These are phyloP conservation scores for Zalaria obscura DNA, from an alignment of 2,329 filamentous ascomycete species.

Conservation along the genomic window DNA sequence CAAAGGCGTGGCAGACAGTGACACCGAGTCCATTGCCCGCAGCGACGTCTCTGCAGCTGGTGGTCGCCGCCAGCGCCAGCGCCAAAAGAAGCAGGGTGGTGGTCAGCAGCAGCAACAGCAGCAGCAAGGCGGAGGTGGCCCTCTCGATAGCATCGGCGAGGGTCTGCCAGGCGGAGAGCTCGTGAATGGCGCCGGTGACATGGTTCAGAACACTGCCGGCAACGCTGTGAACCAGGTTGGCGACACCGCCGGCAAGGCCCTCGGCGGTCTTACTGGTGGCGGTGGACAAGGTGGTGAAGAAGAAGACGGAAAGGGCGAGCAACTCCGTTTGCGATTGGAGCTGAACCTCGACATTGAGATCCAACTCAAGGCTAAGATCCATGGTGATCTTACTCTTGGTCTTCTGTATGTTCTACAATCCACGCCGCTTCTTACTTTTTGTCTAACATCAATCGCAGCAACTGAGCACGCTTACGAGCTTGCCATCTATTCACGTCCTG, in stretches of 20 bases:
- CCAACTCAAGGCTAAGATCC: constrained; percentile 50
- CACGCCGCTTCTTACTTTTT: neutral
- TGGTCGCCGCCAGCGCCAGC: constrained; percentile 42
- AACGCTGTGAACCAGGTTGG: constrained; percentile 28
- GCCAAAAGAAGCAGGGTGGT: constrained; percentile 29
- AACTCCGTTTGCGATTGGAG: constrained; percentile 42
- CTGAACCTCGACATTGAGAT: constrained; percentile 50
- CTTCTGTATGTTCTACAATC: constrained; percentile 26
- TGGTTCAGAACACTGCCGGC: constrained; percentile 42
- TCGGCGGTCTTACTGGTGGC: constrained; percentile 33
- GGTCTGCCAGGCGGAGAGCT: constrained; percentile 37
- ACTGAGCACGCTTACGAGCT: neutral
- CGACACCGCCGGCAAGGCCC: constrained; percentile 28
- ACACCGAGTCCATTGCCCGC: constrained; percentile 40
- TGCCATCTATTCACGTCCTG: no score
- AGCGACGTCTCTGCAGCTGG: constrained; percentile 38
- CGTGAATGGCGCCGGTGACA: constrained; percentile 37
- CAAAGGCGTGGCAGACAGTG: constrained; percentile 25
- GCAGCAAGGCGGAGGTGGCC: constrained; percentile 28
- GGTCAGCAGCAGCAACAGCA: constrained; percentile 22
- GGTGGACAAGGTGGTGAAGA: constrained; percentile 16
- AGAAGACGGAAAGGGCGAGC: constrained; percentile 29
- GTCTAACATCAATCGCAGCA: neutral
- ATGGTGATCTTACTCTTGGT: constrained; percentile 47
- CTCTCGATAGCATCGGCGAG: constrained; percentile 43